Evolutionary conservation across 2,329 filamentous ascomycete genomes (phyloP).

Genomic region (Coleophoma crateriformis): DNA sequence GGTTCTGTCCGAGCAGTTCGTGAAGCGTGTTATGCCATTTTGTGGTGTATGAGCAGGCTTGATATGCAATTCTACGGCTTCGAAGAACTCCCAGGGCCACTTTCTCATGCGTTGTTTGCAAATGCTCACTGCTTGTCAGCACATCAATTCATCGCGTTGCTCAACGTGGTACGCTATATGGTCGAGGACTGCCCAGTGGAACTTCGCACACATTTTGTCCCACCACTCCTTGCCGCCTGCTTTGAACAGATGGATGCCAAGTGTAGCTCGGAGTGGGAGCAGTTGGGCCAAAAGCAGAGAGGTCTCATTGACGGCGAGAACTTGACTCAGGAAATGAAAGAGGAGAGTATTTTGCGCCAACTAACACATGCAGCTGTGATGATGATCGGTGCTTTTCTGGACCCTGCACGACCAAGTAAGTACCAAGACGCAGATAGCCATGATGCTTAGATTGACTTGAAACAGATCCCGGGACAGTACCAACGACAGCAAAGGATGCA

Average conservation of each 20-base stretch:
- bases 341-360: slow-evolving; percentile 89
- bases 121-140: slow-evolving; percentile 80
- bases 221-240: slow-evolving; percentile 73
- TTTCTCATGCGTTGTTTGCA: slow-evolving; percentile 79
- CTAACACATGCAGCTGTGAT: slow-evolving; percentile 88
- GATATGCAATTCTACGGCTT: slow-evolving; percentile 90
- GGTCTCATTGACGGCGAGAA: slow-evolving; percentile 67
- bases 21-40: slow-evolving; percentile 88
- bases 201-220: slow-evolving; percentile 73
- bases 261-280: slow-evolving; percentile 81
- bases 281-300: slow-evolving; percentile 58
- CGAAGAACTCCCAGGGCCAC: slow-evolving; percentile 70
- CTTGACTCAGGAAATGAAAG: slow-evolving; percentile 94
- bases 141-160: slow-evolving; percentile 88
- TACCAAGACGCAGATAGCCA: slow-evolving; percentile 2
- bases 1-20: slow-evolving; percentile 84
- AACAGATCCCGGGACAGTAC: slow-evolving; percentile 11
- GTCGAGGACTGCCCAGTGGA: slow-evolving; percentile 88
- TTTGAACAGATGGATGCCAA: slow-evolving; percentile 86
- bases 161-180: slow-evolving; percentile 82
- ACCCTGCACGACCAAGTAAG: slow-evolving; percentile 64
- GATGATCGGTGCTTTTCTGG: slow-evolving; percentile 84
- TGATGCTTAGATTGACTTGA: neutral
- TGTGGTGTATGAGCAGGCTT: slow-evolving; percentile 88
- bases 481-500: slow-evolving; percentile 18